A percentile compares a stretch with the other conserved stretches of the same genome.
Conservation (phyloP, 768 basidiomycete genomes). For the Kwoniella dendrophila region DNA sequence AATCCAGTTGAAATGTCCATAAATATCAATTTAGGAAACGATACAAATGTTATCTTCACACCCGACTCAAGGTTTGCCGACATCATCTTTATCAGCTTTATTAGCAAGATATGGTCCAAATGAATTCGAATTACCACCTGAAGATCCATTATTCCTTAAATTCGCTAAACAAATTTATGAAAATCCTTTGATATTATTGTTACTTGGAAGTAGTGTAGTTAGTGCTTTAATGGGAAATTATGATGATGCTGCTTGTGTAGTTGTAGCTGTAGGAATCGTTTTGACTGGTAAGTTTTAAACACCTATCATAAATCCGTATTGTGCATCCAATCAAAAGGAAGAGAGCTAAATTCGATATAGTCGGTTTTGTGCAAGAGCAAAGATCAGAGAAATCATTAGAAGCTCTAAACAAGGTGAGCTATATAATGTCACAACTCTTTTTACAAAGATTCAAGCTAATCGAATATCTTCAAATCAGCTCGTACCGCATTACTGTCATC, state of each 20-base stretch:
- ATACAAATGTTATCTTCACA: conserved; percentile 72
- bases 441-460: conserved; percentile 15
- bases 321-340: neutral
- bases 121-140: conserved; percentile 82
- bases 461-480: conserved; percentile 58
- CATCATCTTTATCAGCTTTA: conserved; percentile 66
- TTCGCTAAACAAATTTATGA: conserved; percentile 96
- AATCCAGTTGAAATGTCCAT: neutral
- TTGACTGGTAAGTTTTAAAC: conserved; percentile 69
- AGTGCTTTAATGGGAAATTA: conserved; percentile 93
- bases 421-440: neutral
- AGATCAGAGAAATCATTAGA: conserved; percentile 92
- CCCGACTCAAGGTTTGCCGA: conserved; percentile 65
- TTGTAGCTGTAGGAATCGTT: conserved; percentile 87
- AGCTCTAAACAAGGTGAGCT: conserved; percentile 74
- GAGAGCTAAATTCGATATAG: conserved; percentile 53
- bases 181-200: conserved; percentile 83
- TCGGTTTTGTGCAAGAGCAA: conserved; percentile 94
- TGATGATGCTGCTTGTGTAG: conserved; percentile 92
- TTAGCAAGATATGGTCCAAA: conserved; percentile 80
- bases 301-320: neutral
- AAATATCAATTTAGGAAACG: conserved; percentile 64
- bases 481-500: conserved; percentile 93
- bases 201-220: conserved; percentile 85
- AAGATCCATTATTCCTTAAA: conserved; percentile 79